Base-by-base conservation (phyloP, 495 filamentous ascomycete genomes). In the Podospora bellae-mahoneyi region DNA sequence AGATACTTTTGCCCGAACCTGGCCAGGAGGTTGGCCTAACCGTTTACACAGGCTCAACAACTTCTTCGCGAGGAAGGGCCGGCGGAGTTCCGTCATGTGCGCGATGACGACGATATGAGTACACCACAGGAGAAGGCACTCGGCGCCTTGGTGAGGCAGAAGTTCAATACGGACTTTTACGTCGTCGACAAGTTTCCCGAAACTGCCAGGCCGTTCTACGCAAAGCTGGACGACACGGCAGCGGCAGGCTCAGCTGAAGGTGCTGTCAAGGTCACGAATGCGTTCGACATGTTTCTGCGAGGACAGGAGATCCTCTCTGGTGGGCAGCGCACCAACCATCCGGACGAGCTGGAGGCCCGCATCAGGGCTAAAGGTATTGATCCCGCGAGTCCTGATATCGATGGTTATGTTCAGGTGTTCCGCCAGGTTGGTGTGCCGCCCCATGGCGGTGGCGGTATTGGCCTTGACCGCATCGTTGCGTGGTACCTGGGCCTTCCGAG, bases 141-240 rank as follows among this genome's bases (percentile, higher is more conserved):
- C n/a, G 93, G 93, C 66, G 86, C 84, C n/a, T 84, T 97, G 58
- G 86, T 97, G 67, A 88, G 89, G 66, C 85, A 90, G 64, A 96
- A 94, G 79, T 93, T 90, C 84, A 84, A 86, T 75, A 93, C 91
- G 69, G 93, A 97, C 81, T 96, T 97, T 85, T 97, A 93, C 81
- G 88, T 93, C 6, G 84, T 97, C 68, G 92, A 96, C 83, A 91
- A 96, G 81, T 97, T 92, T 85, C 93, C 93, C 66, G 90, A 93
- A 77, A 77, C 83, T 56, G 89, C 94, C 28, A 87, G 93, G 26
- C 93, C 93, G 44, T 96, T 97, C 83, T 97, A 97, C 79, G 92
- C 93, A 75, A 91, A 93, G 84, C 87, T 89, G 66, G 89, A 91
- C 76, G 85, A 89, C 9, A 70, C 84, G 23, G 10, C 58, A 5